Evolutionary conservation across 768 basidiomycete genomes (phyloP), one percentile per base, ranked within the genome.

Genomic region (Russula earlei): DNA sequence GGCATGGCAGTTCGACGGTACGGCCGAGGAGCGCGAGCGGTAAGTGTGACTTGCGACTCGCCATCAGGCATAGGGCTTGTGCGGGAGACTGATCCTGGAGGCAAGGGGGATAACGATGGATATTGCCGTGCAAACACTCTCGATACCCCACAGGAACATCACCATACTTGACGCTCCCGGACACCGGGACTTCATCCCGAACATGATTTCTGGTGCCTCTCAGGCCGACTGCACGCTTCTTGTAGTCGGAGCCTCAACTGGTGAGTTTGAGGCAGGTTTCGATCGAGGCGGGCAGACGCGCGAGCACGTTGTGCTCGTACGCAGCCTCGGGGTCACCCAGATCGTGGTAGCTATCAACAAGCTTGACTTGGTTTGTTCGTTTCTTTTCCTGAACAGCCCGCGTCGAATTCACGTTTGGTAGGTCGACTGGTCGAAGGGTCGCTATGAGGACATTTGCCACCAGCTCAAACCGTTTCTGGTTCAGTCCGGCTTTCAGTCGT

Each of bases 21-120:
- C 91, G 3, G 75, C 78, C 0, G 96, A 98, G 71, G 96, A 99
- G 71, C 75, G 96, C 54, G 89, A 92, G 71, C 77, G 96, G 95
- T 95, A 49, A 19, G 62, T 48, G n/a, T 12, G 2, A 34, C 20
- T 42, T 22, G 25, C 10, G 15, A 0, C 47, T 17, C 9, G n/a
- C 8, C 11, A 22, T 34, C 9, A 0, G 17, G 14, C 12, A 14
- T 58, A 36, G 29, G 24, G 33, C 11, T 24, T 3, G 17, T 34
- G 17, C 48, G 34, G 1, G 12, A 37, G 7, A 62, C 49, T 64
- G 20, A 64, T 12, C 36, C 20, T 22, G 19, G 47, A 8, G 52
- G 2, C 65, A 98, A 99, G 95, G 67, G 96, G 96, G 34, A 90
- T 99, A 42, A 99, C 96, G 0, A 98, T 98, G 85, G 96, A 98